Percentiles rank a stretch among this genome's conserved stretches.
phyloP scores from a whole-genome alignment of 164 flowering plant species.

The Piper longum region DNA sequence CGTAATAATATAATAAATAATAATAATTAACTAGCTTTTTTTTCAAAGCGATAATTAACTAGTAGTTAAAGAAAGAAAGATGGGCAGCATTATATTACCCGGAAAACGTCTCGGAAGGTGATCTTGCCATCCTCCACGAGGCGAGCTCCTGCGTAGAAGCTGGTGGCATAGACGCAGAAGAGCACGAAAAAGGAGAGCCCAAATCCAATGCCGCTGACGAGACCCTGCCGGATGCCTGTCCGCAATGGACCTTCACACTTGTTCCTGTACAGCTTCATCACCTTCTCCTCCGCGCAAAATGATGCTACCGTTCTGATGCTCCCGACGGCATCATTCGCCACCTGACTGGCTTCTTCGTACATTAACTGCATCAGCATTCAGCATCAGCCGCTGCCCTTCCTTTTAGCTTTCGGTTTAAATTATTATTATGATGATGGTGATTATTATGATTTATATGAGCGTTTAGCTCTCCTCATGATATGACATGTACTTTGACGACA shows the following conservation, averaged over 20 bases:
- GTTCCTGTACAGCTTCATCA: constrained; percentile 14
- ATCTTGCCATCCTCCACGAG: constrained; percentile 16
- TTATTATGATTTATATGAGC: background rate
- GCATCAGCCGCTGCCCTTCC: background rate
- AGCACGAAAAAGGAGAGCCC: constrained; percentile 14
- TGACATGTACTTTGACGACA: no score
- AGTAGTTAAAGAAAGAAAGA: no score
- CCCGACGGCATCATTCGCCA: constrained; percentile 19
- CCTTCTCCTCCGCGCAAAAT: constrained; percentile 19
- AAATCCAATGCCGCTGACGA: constrained; percentile 16
- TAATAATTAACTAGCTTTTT: no score
- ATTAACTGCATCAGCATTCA: constrained; percentile 7
- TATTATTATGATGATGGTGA: no score
- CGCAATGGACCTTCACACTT: constrained; percentile 17
- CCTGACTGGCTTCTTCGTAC: constrained; percentile 21
- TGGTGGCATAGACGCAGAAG: constrained; percentile 12
- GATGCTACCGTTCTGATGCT: constrained; percentile 19
- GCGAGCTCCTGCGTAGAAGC: constrained; percentile 19
- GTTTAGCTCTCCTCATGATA: no score
- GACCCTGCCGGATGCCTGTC: constrained; percentile 14
- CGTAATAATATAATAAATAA: no score
- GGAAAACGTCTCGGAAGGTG: constrained; percentile 12
- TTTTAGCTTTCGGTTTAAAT: no score
- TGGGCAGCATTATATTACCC: constrained; percentile 2
- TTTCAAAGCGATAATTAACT: no score